Base-by-base conservation (phyloP, 176 grass and related monocot species). In the Eremochloa ophiuroides region DNA sequence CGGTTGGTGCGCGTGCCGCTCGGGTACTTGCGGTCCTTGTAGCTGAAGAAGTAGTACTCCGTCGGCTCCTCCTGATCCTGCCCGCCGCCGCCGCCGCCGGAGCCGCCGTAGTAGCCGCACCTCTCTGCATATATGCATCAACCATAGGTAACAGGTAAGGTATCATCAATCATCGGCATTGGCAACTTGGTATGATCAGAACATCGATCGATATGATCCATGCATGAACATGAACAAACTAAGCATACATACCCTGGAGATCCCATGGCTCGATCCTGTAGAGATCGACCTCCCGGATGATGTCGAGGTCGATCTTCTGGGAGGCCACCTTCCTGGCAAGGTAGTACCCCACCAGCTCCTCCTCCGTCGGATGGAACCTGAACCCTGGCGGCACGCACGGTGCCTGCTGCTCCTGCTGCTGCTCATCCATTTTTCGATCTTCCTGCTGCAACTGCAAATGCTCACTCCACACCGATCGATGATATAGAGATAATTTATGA, bases 241-340 rank as follows among this genome's bases (percentile, higher is more conserved):
- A n/a, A 51, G 8, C 9, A 56, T 10, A 3, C 9, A 7, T 78
- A 97, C 96, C 93, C 88, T 95, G 92, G 20, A 98, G 93, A 82
- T 98, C 93, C 96, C 96, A 98, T 62, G 96, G 96, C 72, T 98
- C 96, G 7, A 98, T 98, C 83, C 93, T 89, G 82, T 98, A 98
- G 62, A 98, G 96, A 82, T 98, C 96, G 5, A 98, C 88, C 29
- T 98, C 96, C 55, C 80, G 71, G 74, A 98, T 95, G 72, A 98
- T 92, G 81, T 95, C 93, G 26, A 98, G 71, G 83, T 98, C 93
- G 62, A 98, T 95, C 90, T 88, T 91, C 76, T 95, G 90, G 29
- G 84, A 89, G 15, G 88, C 84, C n/a, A 93, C 86, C 82, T 98
- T 98, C 38, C 96, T 77, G 48, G 87, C 93, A 26, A 98, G 93